These are phyloP conservation scores for Canavalia gladiata DNA, from an alignment of 306 rosid genomes.

Conservation along the genomic window DNA sequence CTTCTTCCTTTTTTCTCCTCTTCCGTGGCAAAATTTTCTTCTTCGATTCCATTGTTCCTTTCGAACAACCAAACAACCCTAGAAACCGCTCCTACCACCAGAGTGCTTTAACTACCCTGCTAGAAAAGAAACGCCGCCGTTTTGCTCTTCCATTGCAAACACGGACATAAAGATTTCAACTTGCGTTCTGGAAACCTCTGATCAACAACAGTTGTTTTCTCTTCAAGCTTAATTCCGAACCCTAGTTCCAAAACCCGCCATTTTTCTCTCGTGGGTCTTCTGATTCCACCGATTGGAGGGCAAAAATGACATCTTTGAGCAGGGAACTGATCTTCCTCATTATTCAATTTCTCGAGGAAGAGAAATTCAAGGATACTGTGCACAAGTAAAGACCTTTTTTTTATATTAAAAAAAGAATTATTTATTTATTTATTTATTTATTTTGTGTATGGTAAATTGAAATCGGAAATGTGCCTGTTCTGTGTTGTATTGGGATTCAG, in stretches of 20 bases:
- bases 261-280: background rate
- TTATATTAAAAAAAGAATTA: background rate
- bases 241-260: background rate
- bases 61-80: slow-evolving; percentile 55
- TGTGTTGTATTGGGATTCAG: slow-evolving; percentile 45
- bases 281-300: slow-evolving; percentile 26
- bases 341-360: slow-evolving; percentile 85
- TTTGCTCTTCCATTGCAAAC: background rate
- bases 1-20: background rate
- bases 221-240: slow-evolving; percentile 23
- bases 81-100: slow-evolving; percentile 51
- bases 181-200: slow-evolving; percentile 16
- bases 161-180: slow-evolving; percentile 16
- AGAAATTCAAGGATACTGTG: slow-evolving; percentile 67
- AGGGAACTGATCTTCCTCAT: slow-evolving; percentile 75
- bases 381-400: slow-evolving; percentile 63
- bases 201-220: background rate
- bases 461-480: background rate
- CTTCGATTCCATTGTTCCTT: background rate
- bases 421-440: background rate
- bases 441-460: background rate
- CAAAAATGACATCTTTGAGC: slow-evolving; percentile 69
- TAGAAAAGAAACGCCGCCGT: background rate
- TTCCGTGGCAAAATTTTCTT: slow-evolving; percentile 41
- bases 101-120: background rate